Evolutionary conservation across 2,329 filamentous ascomycete species (phyloP), one percentile per base, ranked within the genome.

Genomic region (Stachybotrys elegans): DNA sequence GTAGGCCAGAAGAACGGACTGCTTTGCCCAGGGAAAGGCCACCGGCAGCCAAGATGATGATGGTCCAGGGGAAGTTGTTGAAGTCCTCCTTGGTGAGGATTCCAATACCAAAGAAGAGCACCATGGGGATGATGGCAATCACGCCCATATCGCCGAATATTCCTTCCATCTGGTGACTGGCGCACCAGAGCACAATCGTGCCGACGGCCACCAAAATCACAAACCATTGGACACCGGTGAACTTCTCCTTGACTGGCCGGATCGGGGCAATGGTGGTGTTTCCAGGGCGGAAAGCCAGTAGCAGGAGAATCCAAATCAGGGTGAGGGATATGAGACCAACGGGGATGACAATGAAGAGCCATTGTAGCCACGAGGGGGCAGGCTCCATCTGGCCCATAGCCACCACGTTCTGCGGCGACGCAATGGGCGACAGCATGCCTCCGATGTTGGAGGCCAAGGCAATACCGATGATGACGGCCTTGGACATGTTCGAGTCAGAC

Each of bases 41-140:
- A 38, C 93, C 93, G 0, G 93, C 92, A 1, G 93, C 93, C 17
- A 98, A 83, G 58, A 98, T 97, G 67, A 98, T 96, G 66, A 98
- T 98, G 17, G 94, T 98, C 93, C 93, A 98, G 31, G 96, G 85
- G 66, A 98, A 98, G 66, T 98, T 98, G 73, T 98, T 98, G 63
- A 98, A 98, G 68, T 98, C 93, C 67, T 97, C 93, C 68, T 97
- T 98, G 40, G 91, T 97, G 23, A 98, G 75, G 53, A 97, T 92
- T 11, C 93, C 93, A 2, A 90, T 91, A 43, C 93, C 93, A 57
- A 98, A 98, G 76, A 98, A 98, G 34, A 96, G 75, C 4, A 95
- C 86, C 42, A 98, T 85, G 6, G 93, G 93, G 48, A 98, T 89
- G 60, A 98, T 95, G 46, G 93, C 94, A 34, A 98, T 87, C 43